Base-by-base conservation (phyloP, 768 basidiomycete genomes). In the Kwoniella mangroviensis region DNA sequence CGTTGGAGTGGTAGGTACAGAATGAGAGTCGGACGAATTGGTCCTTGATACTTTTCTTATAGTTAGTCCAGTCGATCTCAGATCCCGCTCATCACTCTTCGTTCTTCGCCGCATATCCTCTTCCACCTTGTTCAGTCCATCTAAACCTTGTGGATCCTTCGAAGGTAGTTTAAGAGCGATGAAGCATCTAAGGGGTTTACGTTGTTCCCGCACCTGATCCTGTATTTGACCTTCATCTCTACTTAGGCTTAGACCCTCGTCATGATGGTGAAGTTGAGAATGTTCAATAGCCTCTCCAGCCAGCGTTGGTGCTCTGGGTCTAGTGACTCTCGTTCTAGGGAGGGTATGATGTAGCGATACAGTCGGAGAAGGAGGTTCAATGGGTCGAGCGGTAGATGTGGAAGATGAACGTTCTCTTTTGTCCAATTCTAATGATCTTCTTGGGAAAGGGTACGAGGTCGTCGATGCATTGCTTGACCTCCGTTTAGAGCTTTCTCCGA, bases 221-320 rank as follows among this genome's bases (percentile, higher is more conserved):
- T 59, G 17, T 26, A 15, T 34, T 10, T 40, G 11, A 41, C 2
- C 22, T n/a, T 24, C 28, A 51, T 45, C 17, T 49, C 63, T 5
- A 22, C 19, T 21, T 41, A 43, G 21, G 12, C 21, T 19, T 19
- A 58, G 26, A 19, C 68, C 15, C 59, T 43, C 24, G 61, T 17
- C 40, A 28, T 24, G 53, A 22, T n/a, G 24, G 21, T 55, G 68
- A 58, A 19, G 26, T 42, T 73, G 69, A 54, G 41, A 62, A 52
- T 74, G 68, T 54, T 80, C 75, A n/a, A 80, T n/a, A 4, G 77
- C 79, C 60, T 80, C 76, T 11, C 79, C 79, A 21, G 79, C 79
- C 1, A 80, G 60, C 11, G 79, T 80, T 21, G 73, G 76, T 41
- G 78, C 74, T 59, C 78, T 60, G 4, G 77, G 73, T 51, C 79